Conservation (phyloP, 2,329 filamentous ascomycete species). For the Neoscytalidium dimidiatum region DNA sequence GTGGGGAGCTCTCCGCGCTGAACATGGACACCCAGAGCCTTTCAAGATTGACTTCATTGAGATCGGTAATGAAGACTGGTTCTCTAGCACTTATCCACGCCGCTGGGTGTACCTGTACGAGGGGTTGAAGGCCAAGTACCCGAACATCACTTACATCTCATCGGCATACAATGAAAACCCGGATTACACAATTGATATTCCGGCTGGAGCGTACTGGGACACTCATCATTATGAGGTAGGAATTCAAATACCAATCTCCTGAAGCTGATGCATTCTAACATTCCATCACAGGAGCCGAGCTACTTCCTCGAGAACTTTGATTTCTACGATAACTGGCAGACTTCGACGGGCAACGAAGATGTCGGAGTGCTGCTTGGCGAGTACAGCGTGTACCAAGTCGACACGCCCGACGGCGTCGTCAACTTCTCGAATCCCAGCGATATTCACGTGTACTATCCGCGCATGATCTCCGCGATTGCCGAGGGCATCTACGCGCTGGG, state of each 20-base stretch:
- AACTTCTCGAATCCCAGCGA: conserved; percentile 20
- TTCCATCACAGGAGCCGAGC: conserved; percentile 30
- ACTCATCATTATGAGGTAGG: conserved; percentile 42
- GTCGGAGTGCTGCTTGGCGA: conserved; percentile 28
- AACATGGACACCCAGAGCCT: conserved; percentile 39
- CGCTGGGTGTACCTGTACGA: conserved; percentile 37
- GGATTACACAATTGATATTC: conserved; percentile 38
- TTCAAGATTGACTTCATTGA: conserved; percentile 41
- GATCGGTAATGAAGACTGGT: conserved; percentile 42
- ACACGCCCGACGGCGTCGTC: conserved; percentile 29
- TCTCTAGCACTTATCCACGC: conserved; percentile 32
- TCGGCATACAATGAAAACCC: conserved; percentile 29
- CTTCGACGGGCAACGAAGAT: conserved; percentile 24
- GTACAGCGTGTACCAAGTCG: conserved; percentile 31
- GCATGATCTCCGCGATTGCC: conserved; percentile 30
- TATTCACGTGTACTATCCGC: conserved; percentile 30
- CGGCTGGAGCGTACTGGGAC: conserved; percentile 39
- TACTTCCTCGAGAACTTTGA: conserved; percentile 37
- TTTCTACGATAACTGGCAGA: conserved; percentile 27
- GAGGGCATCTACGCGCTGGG: conserved; percentile 33
- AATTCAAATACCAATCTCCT: too few relatives aligned
- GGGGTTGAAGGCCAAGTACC: conserved; percentile 36
- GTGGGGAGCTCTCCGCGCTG: conserved; percentile 37
- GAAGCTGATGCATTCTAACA: background rate
- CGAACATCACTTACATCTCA: conserved; percentile 37